A percentile compares a stretch with the other conserved stretches of the same genome.
These are phyloP conservation scores for Porcisia deanei DNA, from an alignment of 208 protist genomes.

Conservation along the genomic window DNA sequence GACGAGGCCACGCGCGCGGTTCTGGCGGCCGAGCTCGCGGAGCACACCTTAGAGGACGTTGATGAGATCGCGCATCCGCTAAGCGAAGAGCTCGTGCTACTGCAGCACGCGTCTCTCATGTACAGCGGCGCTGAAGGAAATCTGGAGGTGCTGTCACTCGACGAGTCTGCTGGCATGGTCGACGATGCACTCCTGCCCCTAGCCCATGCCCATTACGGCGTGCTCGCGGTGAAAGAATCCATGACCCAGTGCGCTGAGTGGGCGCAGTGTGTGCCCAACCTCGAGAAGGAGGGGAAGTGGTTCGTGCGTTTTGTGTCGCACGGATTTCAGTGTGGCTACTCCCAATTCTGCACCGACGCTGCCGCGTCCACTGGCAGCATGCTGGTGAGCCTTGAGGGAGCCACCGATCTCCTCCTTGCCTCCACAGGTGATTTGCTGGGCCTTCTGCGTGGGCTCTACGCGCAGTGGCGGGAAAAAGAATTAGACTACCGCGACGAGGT, in stretches of 20 bases:
- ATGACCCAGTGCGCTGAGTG: conserved; percentile 10
- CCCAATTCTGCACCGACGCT: conserved; percentile 43
- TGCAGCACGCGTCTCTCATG: conserved; percentile 39
- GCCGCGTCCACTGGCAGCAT: conserved; percentile 49
- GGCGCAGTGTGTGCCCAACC: conserved; percentile 30
- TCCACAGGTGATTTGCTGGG: conserved; percentile 40
- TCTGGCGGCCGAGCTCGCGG: conserved; percentile 34
- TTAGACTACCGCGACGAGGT: conserved; percentile 70
- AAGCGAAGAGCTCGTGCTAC: conserved; percentile 39
- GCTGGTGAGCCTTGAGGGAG: conserved; percentile 55
- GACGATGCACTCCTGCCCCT: conserved; percentile 44
- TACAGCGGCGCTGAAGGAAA: not conserved
- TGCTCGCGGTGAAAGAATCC: conserved; percentile 6
- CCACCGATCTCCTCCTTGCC: conserved; percentile 52
- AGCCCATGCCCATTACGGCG: conserved; percentile 24
- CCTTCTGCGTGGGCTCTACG: conserved; percentile 55
- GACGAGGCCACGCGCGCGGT: conserved; percentile 36
- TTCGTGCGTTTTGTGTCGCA: conserved; percentile 48
- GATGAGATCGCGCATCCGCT: conserved; percentile 57
- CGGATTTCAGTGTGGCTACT: conserved; percentile 43
- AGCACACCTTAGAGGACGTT: conserved; percentile 33
- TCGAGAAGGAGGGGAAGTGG: conserved; percentile 63
- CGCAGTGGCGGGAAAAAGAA: conserved; percentile 50
- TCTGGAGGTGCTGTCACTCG: not conserved
- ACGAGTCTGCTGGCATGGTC: conserved; percentile 7